Evolutionary conservation across 2,329 filamentous ascomycete genomes (phyloP), one percentile per base, ranked within the genome.

Genomic region (Rhinocladiella similis): DNA sequence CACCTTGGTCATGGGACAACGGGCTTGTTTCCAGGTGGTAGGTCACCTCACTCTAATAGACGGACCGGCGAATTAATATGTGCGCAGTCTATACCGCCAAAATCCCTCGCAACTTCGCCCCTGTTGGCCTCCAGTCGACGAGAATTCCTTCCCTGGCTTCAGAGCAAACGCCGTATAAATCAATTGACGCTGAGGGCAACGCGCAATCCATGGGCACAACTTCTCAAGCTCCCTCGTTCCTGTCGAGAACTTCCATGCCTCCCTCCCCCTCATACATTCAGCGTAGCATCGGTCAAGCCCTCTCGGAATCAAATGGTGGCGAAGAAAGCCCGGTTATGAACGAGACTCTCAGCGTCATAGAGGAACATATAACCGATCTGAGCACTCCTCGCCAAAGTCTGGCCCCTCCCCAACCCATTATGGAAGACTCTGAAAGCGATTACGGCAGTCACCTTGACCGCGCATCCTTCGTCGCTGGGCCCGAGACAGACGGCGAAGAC

Each of bases 321-420:
- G 77, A 85, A 64, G 83, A 86, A 52, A 89, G 85, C 68, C 88
- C 90, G 10, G 92, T 97, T 48, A 88, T 97, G 78, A 91, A 92
- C 70, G 92, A 97, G 71, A 97, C 93, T 0, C 76, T 97, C 50
- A 96, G 91, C 68, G 93, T 97, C 56, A 97, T 97, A 67, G 88
- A 97, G 71, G 93, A 97, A 73, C 93, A 97, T 70, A 96, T 97
- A 65, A 96, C 91, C 41, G 89, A 96, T 70, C 83, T 97, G 75
- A 82, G 80, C 69, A 84, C 80, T 5, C 83, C 83, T 52, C 79
- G 82, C 20, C 81, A 83, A 59, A 80, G 78, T 67, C 61, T 80
- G 54, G 60, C 57, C 12, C 55, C 58, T 4, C 58, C 53, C 5
- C 56, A 50, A 10, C 38, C 41, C 12, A 65, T 75, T 43, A 68